These are phyloP conservation scores for Fraxinus greggii DNA, from an alignment of 305 asterid genomes.

Conservation along the genomic window DNA sequence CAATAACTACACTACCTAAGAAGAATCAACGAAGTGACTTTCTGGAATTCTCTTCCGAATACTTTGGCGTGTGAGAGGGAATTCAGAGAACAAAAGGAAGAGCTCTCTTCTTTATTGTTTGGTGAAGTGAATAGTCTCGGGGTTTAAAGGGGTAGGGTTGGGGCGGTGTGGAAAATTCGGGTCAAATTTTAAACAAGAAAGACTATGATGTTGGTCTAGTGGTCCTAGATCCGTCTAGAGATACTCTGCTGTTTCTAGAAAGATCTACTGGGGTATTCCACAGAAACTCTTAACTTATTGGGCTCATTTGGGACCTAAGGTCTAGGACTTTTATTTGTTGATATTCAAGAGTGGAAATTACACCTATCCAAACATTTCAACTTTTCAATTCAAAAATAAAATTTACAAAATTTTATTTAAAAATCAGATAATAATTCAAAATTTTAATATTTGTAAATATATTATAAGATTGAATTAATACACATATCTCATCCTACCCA, in stretches of 20 bases:
- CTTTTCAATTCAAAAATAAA: too few relatives aligned
- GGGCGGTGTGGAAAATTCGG: background rate
- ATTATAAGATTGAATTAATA: too few relatives aligned
- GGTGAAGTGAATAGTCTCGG: background rate
- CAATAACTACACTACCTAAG: background rate
- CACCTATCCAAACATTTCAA: too few relatives aligned
- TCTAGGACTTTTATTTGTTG: background rate
- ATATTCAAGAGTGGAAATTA: too few relatives aligned
- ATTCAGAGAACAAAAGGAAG: background rate
- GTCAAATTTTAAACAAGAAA: background rate
- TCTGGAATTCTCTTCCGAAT: background rate
- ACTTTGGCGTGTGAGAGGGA: background rate
- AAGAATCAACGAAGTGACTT: background rate
- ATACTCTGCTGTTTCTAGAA: background rate
- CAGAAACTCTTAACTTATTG: background rate
- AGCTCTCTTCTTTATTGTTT: background rate
- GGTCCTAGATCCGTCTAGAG: background rate
- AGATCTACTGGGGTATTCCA: background rate
- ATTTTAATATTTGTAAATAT: too few relatives aligned
- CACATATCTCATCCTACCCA: too few relatives aligned
- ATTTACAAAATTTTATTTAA: too few relatives aligned
- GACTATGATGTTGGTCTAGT: background rate
- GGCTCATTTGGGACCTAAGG: background rate
- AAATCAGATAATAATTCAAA: too few relatives aligned
- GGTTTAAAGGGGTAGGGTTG: background rate